Base-by-base conservation (phyloP, 352 stramenopile species). In the Globisporangium orthogonon region DNA sequence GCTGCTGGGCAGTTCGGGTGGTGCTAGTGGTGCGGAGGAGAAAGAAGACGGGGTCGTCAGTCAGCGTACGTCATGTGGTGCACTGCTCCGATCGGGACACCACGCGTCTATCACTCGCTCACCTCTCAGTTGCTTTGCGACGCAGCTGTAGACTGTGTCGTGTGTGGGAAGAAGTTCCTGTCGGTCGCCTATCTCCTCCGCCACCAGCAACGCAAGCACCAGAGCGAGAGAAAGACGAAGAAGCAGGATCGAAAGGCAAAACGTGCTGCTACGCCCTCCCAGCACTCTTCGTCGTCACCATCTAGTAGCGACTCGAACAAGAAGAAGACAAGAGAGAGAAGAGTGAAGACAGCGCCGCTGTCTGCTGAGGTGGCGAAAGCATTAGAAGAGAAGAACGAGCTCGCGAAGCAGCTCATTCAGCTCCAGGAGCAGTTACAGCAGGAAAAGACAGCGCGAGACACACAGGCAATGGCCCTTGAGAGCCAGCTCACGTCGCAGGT, bases 161-260 rank as follows among this genome's bases (percentile, higher is more conserved):
- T 94, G 13, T 94, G 83, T 60, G 67, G 72, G 17, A 94, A 94
- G 60, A 76, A 73, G 28, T 94, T 94, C 54, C 52, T 94, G 2
- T 87, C 79, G 29, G 65, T 76, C 0, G 74, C 87, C 50, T 94
- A 89, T 55, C 65, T 94, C 23, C 49, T 91, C 3, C 79, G 71
- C 7, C 81, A 94, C 48, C 80, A 94, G 37, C 62, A 79, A 39
- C 70, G 71, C 49, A 84, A 86, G 17, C 83, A 91, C 54, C 61
- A 65, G 45, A 37, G 29, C n/a, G 18, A 41, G 4, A 73, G 63
- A 7, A 63, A 60, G 41, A 71, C 66, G 31, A 71, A 63, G 41
- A 67, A 73, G 33, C 18, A 51, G 7, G 65, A 60, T 29, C 37
- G 10, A 4, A 52, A 44, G n/a, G 43, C 35, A 37, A 49, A 18